Percentiles rank a stretch among this genome's conserved stretches.
These are phyloP conservation scores for Hyaloperonospora brassicae DNA, from an alignment of 352 stramenopile genomes.

Conservation along the genomic window DNA sequence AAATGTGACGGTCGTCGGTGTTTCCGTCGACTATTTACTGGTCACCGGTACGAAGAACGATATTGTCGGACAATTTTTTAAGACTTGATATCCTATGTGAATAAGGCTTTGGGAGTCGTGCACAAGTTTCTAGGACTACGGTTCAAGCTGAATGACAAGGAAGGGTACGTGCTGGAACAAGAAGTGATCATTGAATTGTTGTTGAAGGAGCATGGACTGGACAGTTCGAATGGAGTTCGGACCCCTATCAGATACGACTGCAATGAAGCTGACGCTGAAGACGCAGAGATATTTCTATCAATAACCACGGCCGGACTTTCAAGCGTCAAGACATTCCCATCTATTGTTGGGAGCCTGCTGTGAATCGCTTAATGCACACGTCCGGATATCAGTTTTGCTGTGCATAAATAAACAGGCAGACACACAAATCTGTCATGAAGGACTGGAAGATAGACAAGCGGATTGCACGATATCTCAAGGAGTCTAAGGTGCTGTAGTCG, in stretches of 20 bases:
- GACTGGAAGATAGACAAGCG: too few relatives aligned
- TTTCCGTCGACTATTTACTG: not conserved
- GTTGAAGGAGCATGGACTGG: not conserved
- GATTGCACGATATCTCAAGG: too few relatives aligned
- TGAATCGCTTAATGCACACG: too few relatives aligned
- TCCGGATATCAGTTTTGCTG: too few relatives aligned
- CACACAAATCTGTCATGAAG: too few relatives aligned
- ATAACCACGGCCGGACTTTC: not conserved
- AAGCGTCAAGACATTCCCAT: too few relatives aligned
- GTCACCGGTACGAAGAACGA: not conserved
- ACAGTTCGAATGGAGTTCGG: not conserved
- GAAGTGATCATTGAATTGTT: not conserved
- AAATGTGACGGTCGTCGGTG: not conserved
- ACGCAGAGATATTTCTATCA: not conserved
- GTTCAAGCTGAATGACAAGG: not conserved
- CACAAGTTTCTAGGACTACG: not conserved
- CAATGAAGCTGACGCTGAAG: not conserved
- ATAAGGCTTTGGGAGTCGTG: not conserved
- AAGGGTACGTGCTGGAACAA: not conserved
- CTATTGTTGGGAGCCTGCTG: too few relatives aligned
- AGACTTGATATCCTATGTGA: not conserved
- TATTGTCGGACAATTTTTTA: not conserved
- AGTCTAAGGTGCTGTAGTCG: too few relatives aligned
- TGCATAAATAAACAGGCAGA: too few relatives aligned
- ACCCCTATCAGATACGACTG: not conserved